Conservation (phyloP, 768 basidiomycete genomes). For the Mycena epipterygia region DNA sequence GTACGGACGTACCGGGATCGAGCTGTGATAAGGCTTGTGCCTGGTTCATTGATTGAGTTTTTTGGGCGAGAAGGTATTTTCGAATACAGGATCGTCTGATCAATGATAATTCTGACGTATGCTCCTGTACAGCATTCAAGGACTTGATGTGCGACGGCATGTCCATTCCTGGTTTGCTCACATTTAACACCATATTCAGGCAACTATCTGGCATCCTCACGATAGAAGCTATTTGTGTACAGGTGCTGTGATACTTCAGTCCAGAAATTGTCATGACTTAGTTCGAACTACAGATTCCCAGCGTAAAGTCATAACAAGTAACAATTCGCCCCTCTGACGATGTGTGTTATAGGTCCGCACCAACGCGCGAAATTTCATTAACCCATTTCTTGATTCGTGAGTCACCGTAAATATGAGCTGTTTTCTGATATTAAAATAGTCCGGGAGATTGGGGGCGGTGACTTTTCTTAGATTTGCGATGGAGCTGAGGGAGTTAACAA, state of each 20-base stretch:
- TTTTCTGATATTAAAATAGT: background rate
- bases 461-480: background rate
- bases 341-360: background rate
- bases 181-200: background rate
- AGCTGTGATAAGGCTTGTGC: background rate
- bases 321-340: background rate
- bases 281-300: background rate
- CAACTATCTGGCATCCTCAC: background rate
- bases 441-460: background rate
- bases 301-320: background rate
- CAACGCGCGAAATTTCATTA: background rate
- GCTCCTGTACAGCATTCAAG: background rate
- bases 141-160: background rate
- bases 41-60: background rate
- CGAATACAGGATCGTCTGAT: background rate
- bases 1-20: background rate
- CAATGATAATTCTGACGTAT: background rate
- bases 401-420: background rate
- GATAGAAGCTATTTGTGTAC: background rate
- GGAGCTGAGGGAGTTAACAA: background rate
- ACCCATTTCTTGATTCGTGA: background rate
- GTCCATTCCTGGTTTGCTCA: background rate
- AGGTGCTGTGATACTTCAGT: background rate
- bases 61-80: background rate
- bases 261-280: background rate